Conservation (phyloP, 2,329 filamentous ascomycete species). For the Colletotrichum tropicale region DNA sequence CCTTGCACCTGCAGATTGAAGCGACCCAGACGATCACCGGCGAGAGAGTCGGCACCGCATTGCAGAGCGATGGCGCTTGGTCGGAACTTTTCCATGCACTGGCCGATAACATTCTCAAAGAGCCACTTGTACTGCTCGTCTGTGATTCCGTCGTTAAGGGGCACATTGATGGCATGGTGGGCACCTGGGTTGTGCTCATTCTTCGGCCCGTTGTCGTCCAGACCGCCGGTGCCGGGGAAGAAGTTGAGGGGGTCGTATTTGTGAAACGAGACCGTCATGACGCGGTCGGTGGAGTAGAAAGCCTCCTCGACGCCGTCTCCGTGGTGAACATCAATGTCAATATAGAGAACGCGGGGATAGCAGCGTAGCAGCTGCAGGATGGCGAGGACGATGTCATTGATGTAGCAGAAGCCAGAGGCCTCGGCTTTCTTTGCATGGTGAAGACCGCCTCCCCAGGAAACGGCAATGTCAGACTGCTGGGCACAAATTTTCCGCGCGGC, state of each 20-base stretch:
- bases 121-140: conserved; percentile 87
- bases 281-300: conserved; percentile 86
- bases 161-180: conserved; percentile 89
- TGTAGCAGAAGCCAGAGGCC: conserved; percentile 96
- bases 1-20: conserved; percentile 98
- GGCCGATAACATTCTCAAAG: conserved; percentile 81
- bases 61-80: conserved; percentile 92
- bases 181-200: conserved; percentile 86
- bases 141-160: conserved; percentile 87
- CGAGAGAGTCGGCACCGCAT: conserved; percentile 93
- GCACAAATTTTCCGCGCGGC: conserved; percentile 89
- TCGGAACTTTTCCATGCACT: conserved; percentile 82
- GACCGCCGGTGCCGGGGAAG: conserved; percentile 89
- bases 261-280: conserved; percentile 94
- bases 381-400: conserved; percentile 96
- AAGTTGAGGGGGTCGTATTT: conserved; percentile 87
- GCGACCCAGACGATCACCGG: conserved; percentile 88
- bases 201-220: conserved; percentile 83
- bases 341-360: conserved; percentile 87
- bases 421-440: conserved; percentile 96
- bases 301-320: conserved; percentile 91
- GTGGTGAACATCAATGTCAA: conserved; percentile 93
- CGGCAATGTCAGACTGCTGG: conserved; percentile 89
- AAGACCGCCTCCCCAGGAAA: conserved; percentile 96
- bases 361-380: conserved; percentile 86